phyloP scores from a whole-genome alignment of 169 alveolate genomes.

The Hammondia hammondi region DNA sequence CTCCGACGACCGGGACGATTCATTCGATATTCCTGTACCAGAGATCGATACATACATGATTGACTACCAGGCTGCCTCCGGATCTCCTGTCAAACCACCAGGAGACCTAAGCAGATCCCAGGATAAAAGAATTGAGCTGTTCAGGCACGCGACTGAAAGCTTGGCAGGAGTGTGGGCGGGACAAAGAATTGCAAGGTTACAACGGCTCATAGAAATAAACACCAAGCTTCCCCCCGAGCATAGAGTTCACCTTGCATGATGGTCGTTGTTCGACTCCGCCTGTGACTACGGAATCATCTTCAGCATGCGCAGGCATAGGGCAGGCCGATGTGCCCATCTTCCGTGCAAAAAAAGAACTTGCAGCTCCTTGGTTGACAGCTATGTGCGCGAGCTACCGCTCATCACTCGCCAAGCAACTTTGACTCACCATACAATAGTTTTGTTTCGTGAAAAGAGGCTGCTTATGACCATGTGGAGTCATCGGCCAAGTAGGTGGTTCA shows the following conservation, averaged over 20 bases:
- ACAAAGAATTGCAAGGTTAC: background rate
- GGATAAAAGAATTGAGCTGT: background rate
- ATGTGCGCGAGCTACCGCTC: too few species aligned
- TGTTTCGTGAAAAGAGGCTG: too few species aligned
- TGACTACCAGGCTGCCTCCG: background rate
- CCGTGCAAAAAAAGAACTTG: too few species aligned
- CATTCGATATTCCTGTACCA: slow-evolving; percentile 20
- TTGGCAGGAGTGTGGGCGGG: background rate
- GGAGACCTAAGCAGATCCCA: background rate
- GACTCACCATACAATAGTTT: too few species aligned
- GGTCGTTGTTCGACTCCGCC: background rate
- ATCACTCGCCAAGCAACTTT: too few species aligned
- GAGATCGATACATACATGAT: background rate
- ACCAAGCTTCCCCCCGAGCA: slow-evolving; percentile 11
- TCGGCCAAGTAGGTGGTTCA: too few species aligned
- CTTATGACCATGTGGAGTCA: too few species aligned
- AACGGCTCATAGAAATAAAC: slow-evolving; percentile 15
- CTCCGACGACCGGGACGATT: slow-evolving; percentile 22
- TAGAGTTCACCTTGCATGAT: background rate
- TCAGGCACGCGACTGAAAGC: background rate
- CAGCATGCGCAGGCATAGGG: too few species aligned
- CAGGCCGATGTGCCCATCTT: too few species aligned
- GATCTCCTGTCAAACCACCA: background rate
- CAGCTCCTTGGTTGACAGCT: too few species aligned
- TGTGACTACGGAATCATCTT: too few species aligned